phyloP scores from a whole-genome alignment of 23 red algal species.

The Gracilaria domingensis region DNA sequence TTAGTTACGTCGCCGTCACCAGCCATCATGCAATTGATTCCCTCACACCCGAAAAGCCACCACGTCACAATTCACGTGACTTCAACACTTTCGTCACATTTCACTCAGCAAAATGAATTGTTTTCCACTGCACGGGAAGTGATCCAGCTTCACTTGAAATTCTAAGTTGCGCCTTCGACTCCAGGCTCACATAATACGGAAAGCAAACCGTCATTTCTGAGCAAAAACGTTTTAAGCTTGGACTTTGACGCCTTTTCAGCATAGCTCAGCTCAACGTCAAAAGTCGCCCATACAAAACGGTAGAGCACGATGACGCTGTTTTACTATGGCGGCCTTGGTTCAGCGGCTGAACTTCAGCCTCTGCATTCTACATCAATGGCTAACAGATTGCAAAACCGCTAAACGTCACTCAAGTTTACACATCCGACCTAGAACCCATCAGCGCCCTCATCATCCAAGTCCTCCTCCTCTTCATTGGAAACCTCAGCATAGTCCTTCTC shows the following conservation, averaged over 20 bases:
- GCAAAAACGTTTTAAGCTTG: too few species aligned
- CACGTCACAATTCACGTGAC: neutral
- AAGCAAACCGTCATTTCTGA: too few species aligned
- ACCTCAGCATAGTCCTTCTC: conserved; percentile 98
- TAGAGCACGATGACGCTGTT: neutral
- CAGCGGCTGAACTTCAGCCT: neutral
- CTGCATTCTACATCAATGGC: neutral
- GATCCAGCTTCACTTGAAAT: too few species aligned
- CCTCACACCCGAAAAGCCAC: neutral
- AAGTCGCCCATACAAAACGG: too few species aligned
- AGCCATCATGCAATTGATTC: too few species aligned
- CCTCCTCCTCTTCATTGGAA: conserved; percentile 82
- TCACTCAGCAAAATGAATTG: too few species aligned
- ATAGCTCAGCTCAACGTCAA: too few species aligned
- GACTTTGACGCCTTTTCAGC: too few species aligned
- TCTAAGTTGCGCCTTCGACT: too few species aligned
- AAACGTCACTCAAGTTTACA: neutral
- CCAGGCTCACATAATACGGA: too few species aligned
- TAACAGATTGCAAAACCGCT: conserved; percentile 27
- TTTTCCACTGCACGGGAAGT: too few species aligned
- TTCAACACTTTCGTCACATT: neutral
- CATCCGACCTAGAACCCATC: conserved; percentile 32
- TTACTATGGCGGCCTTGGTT: conserved; percentile 5
- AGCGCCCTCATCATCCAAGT: conserved; percentile 80
- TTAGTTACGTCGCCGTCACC: too few species aligned